These are phyloP conservation scores for Monilinia fructicola DNA, from an alignment of 2,329 filamentous ascomycete species.

Conservation along the genomic window DNA sequence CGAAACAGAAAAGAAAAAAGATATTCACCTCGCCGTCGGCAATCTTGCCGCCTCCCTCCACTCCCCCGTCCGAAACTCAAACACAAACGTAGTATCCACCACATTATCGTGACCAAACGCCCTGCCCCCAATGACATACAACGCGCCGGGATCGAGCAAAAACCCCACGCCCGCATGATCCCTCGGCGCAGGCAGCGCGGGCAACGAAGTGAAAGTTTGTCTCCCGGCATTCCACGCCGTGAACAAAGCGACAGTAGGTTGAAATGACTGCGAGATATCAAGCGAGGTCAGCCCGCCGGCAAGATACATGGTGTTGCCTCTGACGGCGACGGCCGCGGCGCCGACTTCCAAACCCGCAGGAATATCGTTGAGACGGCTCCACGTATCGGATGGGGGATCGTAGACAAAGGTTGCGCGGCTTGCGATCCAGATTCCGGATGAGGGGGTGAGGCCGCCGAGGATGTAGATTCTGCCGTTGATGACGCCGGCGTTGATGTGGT, in stretches of 20 bases:
- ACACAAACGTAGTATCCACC: constrained; percentile 41
- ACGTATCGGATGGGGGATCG: constrained; percentile 16
- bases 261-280: not conserved
- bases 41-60: constrained; percentile 41
- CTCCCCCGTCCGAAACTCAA: constrained; percentile 36
- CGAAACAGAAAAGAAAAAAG: constrained; percentile 35
- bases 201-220: constrained; percentile 38
- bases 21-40: constrained; percentile 43
- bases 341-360: constrained; percentile 37
- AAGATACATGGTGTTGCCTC: constrained; percentile 41
- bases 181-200: constrained; percentile 41
- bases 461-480: not conserved
- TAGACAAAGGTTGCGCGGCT: constrained; percentile 24
- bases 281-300: constrained; percentile 43
- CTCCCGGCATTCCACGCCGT: constrained; percentile 39
- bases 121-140: constrained; percentile 40
- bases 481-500: not conserved
- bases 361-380: constrained; percentile 30
- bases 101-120: constrained; percentile 39
- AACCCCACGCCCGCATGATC: constrained; percentile 41
- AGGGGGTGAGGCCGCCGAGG: not conserved
- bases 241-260: constrained; percentile 29
- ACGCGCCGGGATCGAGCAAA: constrained; percentile 30
- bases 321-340: constrained; percentile 41
- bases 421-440: constrained; percentile 20